Percentiles rank a stretch among this genome's conserved stretches.
These are phyloP conservation scores for Debaryomyces castellii DNA, from an alignment of 805 yeast species.

Conservation along the genomic window DNA sequence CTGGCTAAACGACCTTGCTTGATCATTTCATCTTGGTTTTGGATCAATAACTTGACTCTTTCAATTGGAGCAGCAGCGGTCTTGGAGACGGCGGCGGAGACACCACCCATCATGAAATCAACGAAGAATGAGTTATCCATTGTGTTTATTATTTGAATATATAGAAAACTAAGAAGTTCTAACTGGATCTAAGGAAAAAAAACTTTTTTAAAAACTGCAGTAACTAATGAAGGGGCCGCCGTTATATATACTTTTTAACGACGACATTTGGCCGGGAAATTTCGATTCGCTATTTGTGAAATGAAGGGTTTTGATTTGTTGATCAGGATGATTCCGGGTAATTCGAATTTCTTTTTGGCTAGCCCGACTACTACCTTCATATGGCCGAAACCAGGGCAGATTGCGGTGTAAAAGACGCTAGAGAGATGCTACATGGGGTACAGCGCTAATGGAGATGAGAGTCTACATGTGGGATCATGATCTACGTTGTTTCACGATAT, in stretches of 20 bases:
- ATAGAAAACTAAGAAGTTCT: slow-evolving; percentile 1
- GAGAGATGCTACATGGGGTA: too few relatives aligned
- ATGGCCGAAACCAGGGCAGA: neutral
- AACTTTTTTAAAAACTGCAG: neutral
- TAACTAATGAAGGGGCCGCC: slow-evolving; percentile 1
- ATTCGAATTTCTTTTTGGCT: slow-evolving; percentile 2
- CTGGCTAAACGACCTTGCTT: slow-evolving; percentile 92
- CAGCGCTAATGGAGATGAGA: too few relatives aligned
- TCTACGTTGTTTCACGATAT: too few relatives aligned
- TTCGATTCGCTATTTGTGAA: slow-evolving; percentile 1
- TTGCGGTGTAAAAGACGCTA: too few relatives aligned
- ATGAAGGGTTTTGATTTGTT: slow-evolving; percentile 5
- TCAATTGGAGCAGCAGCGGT: slow-evolving; percentile 98
- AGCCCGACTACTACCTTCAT: neutral
- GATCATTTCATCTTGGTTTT: slow-evolving; percentile 97
- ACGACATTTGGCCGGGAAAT: slow-evolving; percentile 3
- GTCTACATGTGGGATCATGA: too few relatives aligned
- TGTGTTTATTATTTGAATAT: slow-evolving; percentile 10
- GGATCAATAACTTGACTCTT: slow-evolving; percentile 94
- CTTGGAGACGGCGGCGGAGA: slow-evolving; percentile 97
- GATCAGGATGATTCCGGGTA: slow-evolving; percentile 2
- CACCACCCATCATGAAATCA: slow-evolving; percentile 94
- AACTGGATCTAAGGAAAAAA: slow-evolving; percentile 4
- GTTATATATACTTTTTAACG: slow-evolving; percentile 1
- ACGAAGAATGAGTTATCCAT: slow-evolving; percentile 28